Conservation (phyloP, 257 asterid species). For the Leonotis leonurus region DNA sequence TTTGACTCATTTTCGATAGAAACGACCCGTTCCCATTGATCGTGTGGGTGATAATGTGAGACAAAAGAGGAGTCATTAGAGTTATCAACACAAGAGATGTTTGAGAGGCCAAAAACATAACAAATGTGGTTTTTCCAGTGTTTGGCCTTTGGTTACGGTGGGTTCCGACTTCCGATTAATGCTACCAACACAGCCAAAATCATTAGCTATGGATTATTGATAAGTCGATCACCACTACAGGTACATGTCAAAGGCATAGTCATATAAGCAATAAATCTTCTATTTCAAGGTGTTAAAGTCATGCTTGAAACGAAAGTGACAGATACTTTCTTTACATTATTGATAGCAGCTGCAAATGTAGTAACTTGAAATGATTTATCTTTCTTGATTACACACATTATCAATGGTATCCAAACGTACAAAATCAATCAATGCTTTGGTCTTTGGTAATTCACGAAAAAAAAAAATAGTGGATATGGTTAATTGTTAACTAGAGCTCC, state of each 20-base stretch:
- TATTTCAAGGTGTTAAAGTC: not conserved
- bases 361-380: not conserved
- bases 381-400: not conserved
- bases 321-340: too few species aligned
- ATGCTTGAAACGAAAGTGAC: not conserved
- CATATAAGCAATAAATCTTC: not conserved
- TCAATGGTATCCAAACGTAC: not conserved
- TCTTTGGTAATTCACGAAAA: not conserved
- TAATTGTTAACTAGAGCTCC: not conserved
- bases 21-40: not conserved
- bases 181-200: not conserved
- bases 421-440: not conserved
- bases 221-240: not conserved
- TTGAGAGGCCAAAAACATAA: not conserved
- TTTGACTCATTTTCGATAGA: not conserved
- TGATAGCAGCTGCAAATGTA: not conserved
- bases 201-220: not conserved
- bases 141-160: too few species aligned
- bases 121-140: too few species aligned
- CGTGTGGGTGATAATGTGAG: not conserved
- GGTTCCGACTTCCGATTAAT: not conserved
- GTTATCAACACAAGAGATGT: not conserved
- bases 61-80: slow-evolving; percentile 1
- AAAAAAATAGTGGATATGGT: not conserved
- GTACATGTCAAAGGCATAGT: not conserved